Evolutionary conservation across 176 grass and related monocot species (phyloP), one percentile per base, ranked within the genome.

Genomic region (Metroxylon sagu): DNA sequence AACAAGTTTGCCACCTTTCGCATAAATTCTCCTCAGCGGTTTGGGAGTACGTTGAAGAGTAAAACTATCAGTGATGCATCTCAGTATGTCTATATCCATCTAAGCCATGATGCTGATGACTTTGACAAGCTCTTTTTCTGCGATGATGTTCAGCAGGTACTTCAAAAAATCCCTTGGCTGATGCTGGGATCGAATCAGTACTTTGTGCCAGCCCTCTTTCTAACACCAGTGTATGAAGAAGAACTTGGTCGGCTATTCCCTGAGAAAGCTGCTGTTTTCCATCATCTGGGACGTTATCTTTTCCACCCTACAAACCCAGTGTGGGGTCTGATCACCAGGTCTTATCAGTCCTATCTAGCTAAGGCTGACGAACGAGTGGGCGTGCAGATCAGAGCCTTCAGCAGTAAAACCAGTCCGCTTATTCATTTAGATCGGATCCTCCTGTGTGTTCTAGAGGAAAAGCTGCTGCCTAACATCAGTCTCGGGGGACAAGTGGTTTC

Each of bases 341-440:
- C 84, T 31, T 73, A 88, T 49, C 65, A 95, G 39, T 85, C 89
- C 31, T 95, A 85, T 70, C 80, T 88, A 27, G 67, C 85, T 14
- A 92, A 56, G 67, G 81, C 87, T 55, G 84, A 92, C 53, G 82
- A 92, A 66, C 92, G 25, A 57, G 12, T 98, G 19, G 93, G 93
- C 19, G 83, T 98, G 12, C 93, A 98, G 76, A 80, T 98, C 4
- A 87, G 93, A 75, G 79, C 85, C 53, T 98, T 98, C 4, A 81
- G 90, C 48, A 26, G 53, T 35, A 54, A 71, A 48, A 55, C 67
- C 5, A 83, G 87, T 10, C 83, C 86, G 21, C 85, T 84, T 77
- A 60, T 85, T 56, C 77, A 90, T 82, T 64, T 82, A n/a, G 92
- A 90, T 76, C 92, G 90, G 74, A 83, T 96, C 49, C 80, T 96